Conservation (phyloP, 1,139 yeast genomes). For the Pichia sp. region DNA sequence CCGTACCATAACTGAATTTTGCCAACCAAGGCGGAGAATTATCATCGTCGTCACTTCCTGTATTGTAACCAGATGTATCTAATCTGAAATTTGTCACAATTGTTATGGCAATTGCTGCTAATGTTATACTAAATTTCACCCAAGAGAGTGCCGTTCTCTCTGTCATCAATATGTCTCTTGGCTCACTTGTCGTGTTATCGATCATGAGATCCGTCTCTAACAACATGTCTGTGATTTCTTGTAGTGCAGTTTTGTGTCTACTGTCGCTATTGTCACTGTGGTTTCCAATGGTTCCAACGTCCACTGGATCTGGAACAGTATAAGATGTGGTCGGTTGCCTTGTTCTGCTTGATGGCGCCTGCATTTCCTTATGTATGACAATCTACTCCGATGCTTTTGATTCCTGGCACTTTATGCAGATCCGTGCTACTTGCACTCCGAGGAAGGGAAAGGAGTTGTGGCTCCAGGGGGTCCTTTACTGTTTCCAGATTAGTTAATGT, state of each 20-base stretch:
- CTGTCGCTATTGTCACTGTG: not conserved
- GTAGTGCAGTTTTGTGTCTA: not conserved
- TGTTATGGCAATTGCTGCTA: slow-evolving; percentile 52
- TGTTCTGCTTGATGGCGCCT: too few relatives aligned
- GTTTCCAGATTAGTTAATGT: not conserved
- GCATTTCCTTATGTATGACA: too few relatives aligned
- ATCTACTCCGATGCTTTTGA: too few relatives aligned
- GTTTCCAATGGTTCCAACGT: too few relatives aligned
- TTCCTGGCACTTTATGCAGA: too few relatives aligned
- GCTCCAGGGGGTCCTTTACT: not conserved
- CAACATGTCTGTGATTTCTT: slow-evolving; percentile 5
- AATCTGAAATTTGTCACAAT: slow-evolving; percentile 50
- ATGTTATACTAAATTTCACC: slow-evolving; percentile 48
- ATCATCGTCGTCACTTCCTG: not conserved
- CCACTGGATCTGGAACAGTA: too few relatives aligned
- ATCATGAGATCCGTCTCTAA: slow-evolving; percentile 33
- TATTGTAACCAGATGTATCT: slow-evolving; percentile 30
- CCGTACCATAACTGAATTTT: slow-evolving; percentile 36
- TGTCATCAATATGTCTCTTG: slow-evolving; percentile 60
- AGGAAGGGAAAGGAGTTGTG: too few relatives aligned
- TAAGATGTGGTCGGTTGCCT: too few relatives aligned
- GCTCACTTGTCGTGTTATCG: slow-evolving; percentile 50
- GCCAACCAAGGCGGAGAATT: slow-evolving; percentile 18
- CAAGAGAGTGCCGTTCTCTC: slow-evolving; percentile 58
- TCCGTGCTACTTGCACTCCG: too few relatives aligned